Evolutionary conservation across 169 alveolate genomes (phyloP), one percentile per base, ranked within the genome.

Genomic region (Plasmodium coatneyi): DNA sequence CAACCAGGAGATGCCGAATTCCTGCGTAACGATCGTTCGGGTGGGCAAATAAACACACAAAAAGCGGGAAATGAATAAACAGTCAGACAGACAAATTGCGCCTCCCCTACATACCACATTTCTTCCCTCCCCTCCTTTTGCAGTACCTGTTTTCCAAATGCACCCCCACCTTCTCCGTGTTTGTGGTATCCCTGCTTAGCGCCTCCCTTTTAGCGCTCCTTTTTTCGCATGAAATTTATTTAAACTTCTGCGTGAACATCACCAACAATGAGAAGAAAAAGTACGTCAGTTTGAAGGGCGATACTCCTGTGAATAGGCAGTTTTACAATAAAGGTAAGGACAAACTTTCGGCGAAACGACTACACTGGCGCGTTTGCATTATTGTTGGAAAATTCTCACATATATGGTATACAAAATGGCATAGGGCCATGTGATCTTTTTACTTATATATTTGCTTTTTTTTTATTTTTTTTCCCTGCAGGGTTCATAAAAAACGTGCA

Each of bases 161-260:
- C 81, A 84, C 80, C 60, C 83, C 84, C 78, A 84, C 92, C 28
- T 84, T 84, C 80, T 84, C 84, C 84, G 32, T 84, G 41, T 74
- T 71, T 28, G 36, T 84, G 41, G 60, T 84, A 84, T 84, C 92
- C 16, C 30, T 84, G 19, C 41, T 71, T 72, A 30, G 79, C 41
- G 34, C 78, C 22, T 22, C 80, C 30, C 39, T 60, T 84, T 36
- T 84, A 72, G 14, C 78, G 39, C 28, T 71, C 32, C 60, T 72
- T 30, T 52, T 84, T 74, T 22, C 60, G 39, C 19, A 14, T 74
- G 83, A 72, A 34, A 84, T 74, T 9, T 84, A 60, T 74, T 84
- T 19, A 43, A 84, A 34, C 41, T 52, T 84, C 56, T 72, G 14
- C 66, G 39, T 72, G 56, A 84, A 84, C 41, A 71, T 84, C 22